Conservation (phyloP, 73 alveolate genomes). For the Halteria grandinella region DNA sequence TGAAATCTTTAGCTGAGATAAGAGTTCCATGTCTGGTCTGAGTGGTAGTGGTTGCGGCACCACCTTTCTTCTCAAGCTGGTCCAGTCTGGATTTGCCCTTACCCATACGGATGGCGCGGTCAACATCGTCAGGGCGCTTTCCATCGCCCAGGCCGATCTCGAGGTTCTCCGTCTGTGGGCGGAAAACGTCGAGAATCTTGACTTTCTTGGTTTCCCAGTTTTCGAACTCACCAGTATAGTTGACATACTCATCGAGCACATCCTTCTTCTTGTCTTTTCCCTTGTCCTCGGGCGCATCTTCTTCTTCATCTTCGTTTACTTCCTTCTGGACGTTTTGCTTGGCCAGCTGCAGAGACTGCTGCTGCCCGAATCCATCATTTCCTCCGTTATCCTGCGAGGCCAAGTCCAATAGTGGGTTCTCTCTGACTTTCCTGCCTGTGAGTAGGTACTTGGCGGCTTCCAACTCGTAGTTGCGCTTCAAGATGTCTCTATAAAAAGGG, state of each 20-base stretch:
- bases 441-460: constrained; percentile 31
- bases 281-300: not conserved
- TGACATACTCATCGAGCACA: constrained; percentile 18
- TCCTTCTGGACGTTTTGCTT: not conserved
- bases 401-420: constrained; percentile 68
- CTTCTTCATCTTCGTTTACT: not conserved
- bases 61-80: constrained; percentile 67
- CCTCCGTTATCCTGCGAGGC: no score
- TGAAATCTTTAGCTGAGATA: constrained; percentile 70
- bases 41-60: constrained; percentile 17
- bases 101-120: constrained; percentile 69
- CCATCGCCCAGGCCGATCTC: constrained; percentile 55
- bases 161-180: constrained; percentile 31
- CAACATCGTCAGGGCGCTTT: constrained; percentile 63
- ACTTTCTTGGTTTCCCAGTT: constrained; percentile 64
- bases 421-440: constrained; percentile 47
- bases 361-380: constrained; percentile 37
- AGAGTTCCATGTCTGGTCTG: constrained; percentile 39
- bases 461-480: constrained; percentile 62
- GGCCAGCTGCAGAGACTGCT: not conserved
- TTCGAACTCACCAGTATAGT: constrained; percentile 42
- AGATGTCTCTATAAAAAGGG: constrained; percentile 15
- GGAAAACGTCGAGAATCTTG: constrained; percentile 32
- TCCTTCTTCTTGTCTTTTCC: not conserved
- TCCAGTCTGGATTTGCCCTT: constrained; percentile 74